Base-by-base conservation (phyloP, 208 protist species). In the Acanthamoeba sp. region DNA sequence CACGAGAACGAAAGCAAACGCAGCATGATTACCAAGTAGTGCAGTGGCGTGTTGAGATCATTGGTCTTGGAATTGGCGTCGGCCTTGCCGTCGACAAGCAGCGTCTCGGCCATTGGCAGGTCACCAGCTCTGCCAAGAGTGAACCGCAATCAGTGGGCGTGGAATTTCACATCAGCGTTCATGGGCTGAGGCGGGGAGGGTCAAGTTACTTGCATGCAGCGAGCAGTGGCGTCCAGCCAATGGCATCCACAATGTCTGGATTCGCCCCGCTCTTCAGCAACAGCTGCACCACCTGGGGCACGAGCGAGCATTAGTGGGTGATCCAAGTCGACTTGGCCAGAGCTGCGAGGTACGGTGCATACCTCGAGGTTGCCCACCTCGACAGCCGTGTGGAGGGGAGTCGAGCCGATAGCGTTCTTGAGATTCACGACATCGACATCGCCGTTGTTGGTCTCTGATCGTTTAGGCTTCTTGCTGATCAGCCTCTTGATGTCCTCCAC, bases 51-150 rank as follows among this genome's bases (percentile, higher is more conserved):
- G 73, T 84, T 84, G 73, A 84, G 73, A 38, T 84, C 73, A 27
- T 84, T 84, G 38, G 73, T 84, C 73, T 84, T 84, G 4, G 40
- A 42, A 38, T 84, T 84, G 73, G 40, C 73, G 42, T 84, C 73
- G 29, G 73, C 73, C 16, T 42, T 52, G 24, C 73, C 73, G 1
- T 84, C 73, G 22, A 42, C 66, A 20, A 84, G 42, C 6, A 84
- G 73, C 40, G 73, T 38, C 24, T 52, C 16, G 73, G 73, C 73
- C 16, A 84, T 84, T 22, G 73, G 22, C 38, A 84, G 24, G 38
- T 84, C 32, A 4, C 73, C 73, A 12, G 73, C 73, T 34, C 73
- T 84, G 73, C 14, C 14, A 50, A 55, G 38, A 84, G 20, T 50
- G 2, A 82, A 78, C n/a, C n/a, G 9, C 20, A 62, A 12, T 27